A percentile compares a stretch with the other conserved stretches of the same genome.
Evolutionary conservation across 768 basidiomycete genomes (phyloP).

Genomic region (Boletellus sp.): DNA sequence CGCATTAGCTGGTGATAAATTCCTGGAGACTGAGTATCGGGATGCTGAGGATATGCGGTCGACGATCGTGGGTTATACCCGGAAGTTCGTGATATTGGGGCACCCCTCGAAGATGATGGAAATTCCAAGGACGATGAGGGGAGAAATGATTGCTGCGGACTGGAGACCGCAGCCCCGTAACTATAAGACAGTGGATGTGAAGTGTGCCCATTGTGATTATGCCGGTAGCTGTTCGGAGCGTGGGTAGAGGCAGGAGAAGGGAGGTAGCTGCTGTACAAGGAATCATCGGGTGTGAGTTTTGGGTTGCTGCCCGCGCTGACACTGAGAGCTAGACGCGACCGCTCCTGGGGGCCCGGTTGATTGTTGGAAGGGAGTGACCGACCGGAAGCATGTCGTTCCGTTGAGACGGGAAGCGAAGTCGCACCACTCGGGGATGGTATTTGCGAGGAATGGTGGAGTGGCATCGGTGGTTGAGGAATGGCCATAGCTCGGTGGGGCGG

Average conservation of each 20-base stretch:
- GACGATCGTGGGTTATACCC: conserved; percentile 27
- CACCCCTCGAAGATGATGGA: conserved; percentile 27
- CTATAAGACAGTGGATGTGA: conserved; percentile 27
- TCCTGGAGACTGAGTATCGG: conserved; percentile 29
- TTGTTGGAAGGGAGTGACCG: conserved; percentile 27
- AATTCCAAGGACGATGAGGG: conserved; percentile 28
- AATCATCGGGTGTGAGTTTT: conserved; percentile 27
- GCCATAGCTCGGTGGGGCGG: conserved; percentile 28
- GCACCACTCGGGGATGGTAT: conserved; percentile 15
- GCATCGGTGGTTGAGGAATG: conserved; percentile 33
- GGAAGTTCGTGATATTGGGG: conserved; percentile 19
- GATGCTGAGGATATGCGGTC: conserved; percentile 25
- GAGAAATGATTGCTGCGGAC: conserved; percentile 23
- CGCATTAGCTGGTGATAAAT: conserved; percentile 31
- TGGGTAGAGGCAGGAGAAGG: conserved; percentile 30
- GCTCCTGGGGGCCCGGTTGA: conserved; percentile 27
- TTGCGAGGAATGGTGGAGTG: conserved; percentile 28
- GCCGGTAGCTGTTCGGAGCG: conserved; percentile 26
- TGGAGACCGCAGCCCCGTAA: conserved; percentile 19
- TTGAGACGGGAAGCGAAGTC: conserved; percentile 33
- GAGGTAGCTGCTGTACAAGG: conserved; percentile 30
- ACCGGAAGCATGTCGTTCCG: conserved; percentile 32
- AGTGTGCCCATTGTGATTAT: conserved; percentile 26
- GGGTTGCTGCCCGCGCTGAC: conserved; percentile 18
- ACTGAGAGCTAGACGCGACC: conserved; percentile 28